Evolutionary conservation across 257 asterid genomes (phyloP).

Genomic region (Solanum arcanum): DNA sequence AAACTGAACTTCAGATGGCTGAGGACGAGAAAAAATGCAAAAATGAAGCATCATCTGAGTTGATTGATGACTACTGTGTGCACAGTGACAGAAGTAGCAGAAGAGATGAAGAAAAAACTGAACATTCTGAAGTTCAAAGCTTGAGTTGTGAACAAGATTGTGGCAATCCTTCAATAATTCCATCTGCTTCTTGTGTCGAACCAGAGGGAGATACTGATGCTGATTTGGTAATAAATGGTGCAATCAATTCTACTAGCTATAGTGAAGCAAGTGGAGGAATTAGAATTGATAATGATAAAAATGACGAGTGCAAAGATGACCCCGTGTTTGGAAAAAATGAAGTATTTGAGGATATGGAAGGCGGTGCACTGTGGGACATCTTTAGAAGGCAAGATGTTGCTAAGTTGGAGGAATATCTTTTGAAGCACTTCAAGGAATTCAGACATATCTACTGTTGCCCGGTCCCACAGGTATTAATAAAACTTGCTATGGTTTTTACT

Average conservation of each 20-base stretch:
- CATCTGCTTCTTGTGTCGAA: background rate
- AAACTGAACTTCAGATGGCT: conserved; percentile 25
- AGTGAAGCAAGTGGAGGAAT: background rate
- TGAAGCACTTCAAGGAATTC: conserved; percentile 28
- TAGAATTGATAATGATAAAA: background rate
- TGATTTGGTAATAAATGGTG: background rate
- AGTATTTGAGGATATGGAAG: conserved; percentile 17
- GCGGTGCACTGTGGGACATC: conserved; percentile 95
- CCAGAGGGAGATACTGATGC: background rate
- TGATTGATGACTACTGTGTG: background rate
- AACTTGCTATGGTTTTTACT: background rate
- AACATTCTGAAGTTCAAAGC: background rate
- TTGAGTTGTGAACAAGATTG: background rate
- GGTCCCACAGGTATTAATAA: conserved; percentile 37
- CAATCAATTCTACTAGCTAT: background rate
- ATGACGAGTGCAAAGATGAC: background rate
- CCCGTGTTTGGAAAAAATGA: background rate
- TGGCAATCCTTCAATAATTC: background rate
- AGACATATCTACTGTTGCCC: conserved; percentile 34
- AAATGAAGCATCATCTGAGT: conserved; percentile 5
- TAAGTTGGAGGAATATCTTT: conserved; percentile 46
- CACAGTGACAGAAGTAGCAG: background rate
- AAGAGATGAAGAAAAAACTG: background rate
- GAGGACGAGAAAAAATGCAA: conserved; percentile 14
- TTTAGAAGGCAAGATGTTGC: conserved; percentile 84